phyloP scores from a whole-genome alignment of 2,329 filamentous ascomycete species.

The Fusarium austroafricanum region DNA sequence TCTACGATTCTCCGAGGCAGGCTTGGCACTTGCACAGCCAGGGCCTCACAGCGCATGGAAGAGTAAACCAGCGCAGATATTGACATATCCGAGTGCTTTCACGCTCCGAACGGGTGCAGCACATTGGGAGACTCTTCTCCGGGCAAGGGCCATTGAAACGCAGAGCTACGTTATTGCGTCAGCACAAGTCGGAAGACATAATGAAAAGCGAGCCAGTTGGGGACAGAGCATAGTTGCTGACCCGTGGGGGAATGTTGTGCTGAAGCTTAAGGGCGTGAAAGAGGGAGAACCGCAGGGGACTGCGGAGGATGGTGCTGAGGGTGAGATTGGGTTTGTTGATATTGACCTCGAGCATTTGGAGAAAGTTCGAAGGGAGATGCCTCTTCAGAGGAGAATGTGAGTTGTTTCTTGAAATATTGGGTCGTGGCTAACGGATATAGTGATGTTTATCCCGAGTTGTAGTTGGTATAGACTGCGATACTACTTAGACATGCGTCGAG shows the following conservation, averaged over 20 bases:
- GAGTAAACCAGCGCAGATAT: constrained; percentile 70
- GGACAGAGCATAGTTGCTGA: constrained; percentile 87
- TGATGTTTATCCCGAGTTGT: constrained; percentile 44
- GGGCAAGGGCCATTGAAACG: constrained; percentile 87
- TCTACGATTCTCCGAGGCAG: constrained; percentile 83
- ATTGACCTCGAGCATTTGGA: constrained; percentile 62
- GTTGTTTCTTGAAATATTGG: constrained; percentile 43
- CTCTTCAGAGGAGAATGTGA: constrained; percentile 63
- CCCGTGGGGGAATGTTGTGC: constrained; percentile 84
- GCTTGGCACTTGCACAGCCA: constrained; percentile 70
- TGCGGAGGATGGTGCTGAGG: constrained; percentile 52
- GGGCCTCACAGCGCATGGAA: constrained; percentile 48
- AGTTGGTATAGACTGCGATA: neutral
- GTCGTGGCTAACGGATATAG: constrained; percentile 23
- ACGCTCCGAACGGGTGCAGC: constrained; percentile 85
- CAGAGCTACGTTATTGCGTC: constrained; percentile 89
- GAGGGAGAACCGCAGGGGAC: constrained; percentile 47
- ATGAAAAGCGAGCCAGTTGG: constrained; percentile 82
- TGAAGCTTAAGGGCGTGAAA: constrained; percentile 70
- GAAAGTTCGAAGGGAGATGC: constrained; percentile 64
- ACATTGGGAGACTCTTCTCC: constrained; percentile 85
- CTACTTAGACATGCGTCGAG: neutral
- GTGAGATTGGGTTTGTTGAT: constrained; percentile 66
- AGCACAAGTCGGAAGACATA: constrained; percentile 79
- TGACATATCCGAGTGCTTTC: constrained; percentile 92